Evolutionary conservation across 176 grass and related monocot genomes (phyloP), one percentile per base, ranked within the genome.

Genomic region (Cocos nucifera): DNA sequence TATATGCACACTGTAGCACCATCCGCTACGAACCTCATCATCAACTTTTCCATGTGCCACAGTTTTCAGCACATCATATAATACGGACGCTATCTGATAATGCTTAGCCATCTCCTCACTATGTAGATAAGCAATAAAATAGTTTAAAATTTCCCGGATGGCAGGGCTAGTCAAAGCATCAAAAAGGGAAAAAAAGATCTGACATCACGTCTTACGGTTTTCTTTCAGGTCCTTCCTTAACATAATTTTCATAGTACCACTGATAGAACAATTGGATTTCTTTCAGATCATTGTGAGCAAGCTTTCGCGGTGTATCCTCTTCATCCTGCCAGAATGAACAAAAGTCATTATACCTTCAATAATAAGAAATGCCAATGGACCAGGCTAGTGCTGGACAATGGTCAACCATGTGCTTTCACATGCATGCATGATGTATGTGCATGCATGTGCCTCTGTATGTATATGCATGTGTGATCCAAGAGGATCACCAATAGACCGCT

Each of bases 51-150:
- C 73, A 4, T 59, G 87, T 26, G 73, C 32, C 62, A 98, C 79
- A 24, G 83, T 76, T 80, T 71, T 88, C 65, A 98, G 70, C 57
- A 98, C 87, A 48, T 92, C 93, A 76, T 83, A 92, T 51, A 98
- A 59, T 50, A 98, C 88, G 0, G 93, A 88, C 1, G 83, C 84
- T 75, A 71, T 86, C 59, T 92, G 76, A 75, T 79, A 98, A 49
- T 78, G 69, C 58, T 81, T 83, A 64, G 73, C 81, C 84, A 88
- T 86, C 66, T 92, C 87, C 25, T 85, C 87, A 58, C 93, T 98
- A 63, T 17, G 12, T 15, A 3, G 27, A 28, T 18, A 49, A 15
- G 27, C 6, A 27, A 23, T 26, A 67, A 28, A 54, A 67, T 21
- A 15, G 10, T 19, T 20, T 19, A 55, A 44, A 44, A 2, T 3